A percentile compares a stretch with the other conserved stretches of the same genome.
phyloP scores from a whole-genome alignment of 192 early-diverging fungal genomes.

The Coemansia umbellata region DNA sequence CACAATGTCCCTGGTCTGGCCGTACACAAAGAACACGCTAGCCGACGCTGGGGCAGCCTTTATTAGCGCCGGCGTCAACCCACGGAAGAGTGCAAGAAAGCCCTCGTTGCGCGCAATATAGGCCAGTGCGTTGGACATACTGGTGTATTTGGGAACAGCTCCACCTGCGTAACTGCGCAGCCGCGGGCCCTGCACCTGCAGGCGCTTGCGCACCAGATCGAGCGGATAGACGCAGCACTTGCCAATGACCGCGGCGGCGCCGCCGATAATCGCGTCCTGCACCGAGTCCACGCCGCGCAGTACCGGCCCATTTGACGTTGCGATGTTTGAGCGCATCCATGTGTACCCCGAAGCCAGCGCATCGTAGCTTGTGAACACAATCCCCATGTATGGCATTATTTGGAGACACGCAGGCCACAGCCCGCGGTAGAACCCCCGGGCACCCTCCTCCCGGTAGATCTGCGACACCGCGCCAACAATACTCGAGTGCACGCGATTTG shows the following conservation, averaged over 20 bases:
- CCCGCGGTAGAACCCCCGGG: constrained; percentile 83
- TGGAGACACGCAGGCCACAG: constrained; percentile 75
- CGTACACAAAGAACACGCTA: constrained; percentile 83
- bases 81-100: constrained; percentile 80
- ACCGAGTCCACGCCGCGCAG: constrained; percentile 10
- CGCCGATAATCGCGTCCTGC: constrained; percentile 75
- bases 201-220: constrained; percentile 76
- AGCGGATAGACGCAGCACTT: constrained; percentile 89
- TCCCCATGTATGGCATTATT: constrained; percentile 94
- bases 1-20: constrained; percentile 58
- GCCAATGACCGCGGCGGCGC: constrained; percentile 70
- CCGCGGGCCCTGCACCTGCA: constrained; percentile 77
- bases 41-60: constrained; percentile 86
- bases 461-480: constrained; percentile 59
- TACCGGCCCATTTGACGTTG: not conserved
- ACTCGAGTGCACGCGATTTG: constrained; percentile 64
- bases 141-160: constrained; percentile 63
- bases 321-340: constrained; percentile 14
- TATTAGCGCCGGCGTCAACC: constrained; percentile 75
- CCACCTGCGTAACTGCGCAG: constrained; percentile 59
- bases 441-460: constrained; percentile 71
- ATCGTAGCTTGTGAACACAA: constrained; percentile 82
- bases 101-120: constrained; percentile 77
- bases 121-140: constrained; percentile 56
- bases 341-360: constrained; percentile 50